These are phyloP conservation scores for Wickerhamomyces pijperi DNA, from an alignment of 805 yeast genomes.

Conservation along the genomic window DNA sequence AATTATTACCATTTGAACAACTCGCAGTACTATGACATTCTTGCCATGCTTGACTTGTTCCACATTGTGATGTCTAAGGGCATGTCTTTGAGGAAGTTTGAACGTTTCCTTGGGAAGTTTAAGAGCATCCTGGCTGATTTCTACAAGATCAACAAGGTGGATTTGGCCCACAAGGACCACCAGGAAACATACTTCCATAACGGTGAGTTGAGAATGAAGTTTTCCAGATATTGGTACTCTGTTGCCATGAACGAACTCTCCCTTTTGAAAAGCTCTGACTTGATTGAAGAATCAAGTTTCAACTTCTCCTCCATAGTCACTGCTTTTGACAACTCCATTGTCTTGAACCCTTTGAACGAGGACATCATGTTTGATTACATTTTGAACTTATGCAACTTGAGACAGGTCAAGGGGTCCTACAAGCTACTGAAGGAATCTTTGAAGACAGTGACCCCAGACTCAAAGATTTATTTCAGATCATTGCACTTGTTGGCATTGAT, in stretches of 20 bases:
- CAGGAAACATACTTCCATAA: background rate
- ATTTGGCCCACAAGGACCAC: constrained; percentile 1
- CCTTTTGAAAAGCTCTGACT: background rate
- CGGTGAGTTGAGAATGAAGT: background rate
- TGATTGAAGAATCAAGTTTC: background rate
- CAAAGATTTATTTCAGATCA: constrained; percentile 40
- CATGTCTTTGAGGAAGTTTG: constrained; percentile 1
- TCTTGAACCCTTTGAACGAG: constrained; percentile 3
- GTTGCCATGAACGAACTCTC: constrained; percentile 3
- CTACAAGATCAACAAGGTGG: constrained; percentile 4
- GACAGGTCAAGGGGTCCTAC: constrained; percentile 31
- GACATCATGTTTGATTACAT: constrained; percentile 31
- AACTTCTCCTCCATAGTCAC: background rate
- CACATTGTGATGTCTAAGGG: background rate
- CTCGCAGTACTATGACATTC: constrained; percentile 25
- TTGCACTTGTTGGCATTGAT: constrained; percentile 61
- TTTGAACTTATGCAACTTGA: constrained; percentile 31
- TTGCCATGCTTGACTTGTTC: constrained; percentile 17
- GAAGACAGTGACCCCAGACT: constrained; percentile 15
- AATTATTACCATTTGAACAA: constrained; percentile 25
- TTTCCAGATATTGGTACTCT: constrained; percentile 9
- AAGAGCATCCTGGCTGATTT: constrained; percentile 7
- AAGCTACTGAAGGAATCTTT: constrained; percentile 35
- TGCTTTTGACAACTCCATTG: constrained; percentile 10
- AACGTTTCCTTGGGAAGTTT: constrained; percentile 3